Conservation (phyloP, 1,284 basidiomycete genomes). For the Boletus mariae region DNA sequence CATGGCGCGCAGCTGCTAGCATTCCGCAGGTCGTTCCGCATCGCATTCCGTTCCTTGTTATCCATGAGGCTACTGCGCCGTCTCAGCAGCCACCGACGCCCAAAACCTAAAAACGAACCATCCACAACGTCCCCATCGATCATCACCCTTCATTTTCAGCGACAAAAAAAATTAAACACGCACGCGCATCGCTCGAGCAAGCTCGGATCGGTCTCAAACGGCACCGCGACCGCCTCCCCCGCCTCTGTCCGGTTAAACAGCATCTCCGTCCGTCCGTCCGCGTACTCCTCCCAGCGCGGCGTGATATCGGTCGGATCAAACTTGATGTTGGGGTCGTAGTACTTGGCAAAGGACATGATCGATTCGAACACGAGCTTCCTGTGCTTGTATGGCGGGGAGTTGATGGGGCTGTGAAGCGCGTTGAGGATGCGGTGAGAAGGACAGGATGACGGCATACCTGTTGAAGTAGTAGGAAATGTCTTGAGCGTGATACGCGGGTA, state of each 20-base stretch:
- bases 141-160: neutral
- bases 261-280: conserved; percentile 21
- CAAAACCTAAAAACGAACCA: neutral
- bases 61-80: neutral
- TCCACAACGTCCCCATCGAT: no score
- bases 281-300: conserved; percentile 20
- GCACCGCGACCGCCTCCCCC: conserved; percentile 9
- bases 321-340: conserved; percentile 19
- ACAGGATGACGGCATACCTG: neutral
- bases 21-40: no score
- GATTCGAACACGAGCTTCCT: conserved; percentile 19
- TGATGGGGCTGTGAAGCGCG: neutral
- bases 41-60: no score
- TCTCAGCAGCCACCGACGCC: neutral
- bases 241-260: conserved; percentile 25
- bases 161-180: neutral
- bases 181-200: neutral
- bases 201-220: neutral
- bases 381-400: conserved; percentile 19
- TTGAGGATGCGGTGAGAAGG: neutral
- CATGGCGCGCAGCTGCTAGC: no score
- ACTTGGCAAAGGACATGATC: conserved; percentile 22
- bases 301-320: conserved; percentile 22
- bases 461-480: conserved; percentile 21
- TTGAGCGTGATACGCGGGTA: conserved; percentile 15